Evolutionary conservation across 495 filamentous ascomycete species (phyloP), one percentile per base, ranked within the genome.

Genomic region (Lentithecium fluviatile): DNA sequence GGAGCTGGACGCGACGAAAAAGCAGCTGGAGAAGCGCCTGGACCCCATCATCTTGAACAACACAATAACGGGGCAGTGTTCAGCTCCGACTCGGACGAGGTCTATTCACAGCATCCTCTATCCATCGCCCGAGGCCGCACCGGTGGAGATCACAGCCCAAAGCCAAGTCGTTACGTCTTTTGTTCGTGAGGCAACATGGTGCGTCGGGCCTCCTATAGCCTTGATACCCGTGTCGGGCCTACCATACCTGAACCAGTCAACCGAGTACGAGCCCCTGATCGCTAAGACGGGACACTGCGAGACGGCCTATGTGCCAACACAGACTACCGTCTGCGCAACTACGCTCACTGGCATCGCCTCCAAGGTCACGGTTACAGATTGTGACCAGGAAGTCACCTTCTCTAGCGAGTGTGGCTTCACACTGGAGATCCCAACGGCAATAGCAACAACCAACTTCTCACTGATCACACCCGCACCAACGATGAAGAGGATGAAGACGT

Each of bases 361-460:
- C 15, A 64, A 50, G 25, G 56, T 70, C 34, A 61, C 65, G 1
- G 64, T 75, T 38, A 63, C 71, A 10, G 52, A 69, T 29, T 73
- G 72, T 59, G 57, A 58, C 20, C 68, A 75, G 34, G 52, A 72
- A 19, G 64, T 75, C 46, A 73, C 73, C 5, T 75, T 73, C 60
- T 73, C 71, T 7, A 73, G 63, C 56, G 60, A 72, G 12, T 70
- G 59, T 37, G 73, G 69, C 3, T 72, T 67, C 59, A 55, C 38
- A 5, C 50, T 73, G 0, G 61, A 60, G 11, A 66, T 59, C 12
- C 65, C 72, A 8, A 67, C 67, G 2, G 60, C 62, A 12, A 58
- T 58, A n/a, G 47, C 52, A n/a, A 47, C 21, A 11, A 40, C 15
- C 36, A 58, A 57, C 32, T 42, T 42, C 0, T 54, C 57, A 12